A percentile compares a stretch with the other conserved stretches of the same genome.
Conservation (phyloP, 2,329 filamentous ascomycete genomes). For the Paraphaeosphaeria minitans region DNA sequence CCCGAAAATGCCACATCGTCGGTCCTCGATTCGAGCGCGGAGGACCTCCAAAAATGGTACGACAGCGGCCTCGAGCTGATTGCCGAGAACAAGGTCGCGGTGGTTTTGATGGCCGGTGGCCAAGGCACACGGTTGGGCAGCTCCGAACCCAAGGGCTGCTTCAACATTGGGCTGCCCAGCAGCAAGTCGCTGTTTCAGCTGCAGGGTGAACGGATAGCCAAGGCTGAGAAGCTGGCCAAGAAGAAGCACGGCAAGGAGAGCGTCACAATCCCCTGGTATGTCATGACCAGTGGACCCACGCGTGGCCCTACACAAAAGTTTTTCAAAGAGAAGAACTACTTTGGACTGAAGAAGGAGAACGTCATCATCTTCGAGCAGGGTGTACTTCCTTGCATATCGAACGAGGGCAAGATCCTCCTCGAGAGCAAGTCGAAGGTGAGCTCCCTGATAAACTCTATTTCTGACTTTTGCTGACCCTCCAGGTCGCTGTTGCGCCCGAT, state of each 20-base stretch:
- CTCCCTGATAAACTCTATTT: neutral
- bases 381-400: constrained; percentile 93
- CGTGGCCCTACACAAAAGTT: constrained; percentile 90
- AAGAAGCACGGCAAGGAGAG: constrained; percentile 66
- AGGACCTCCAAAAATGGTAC: constrained; percentile 85
- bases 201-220: constrained; percentile 90
- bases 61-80: constrained; percentile 69
- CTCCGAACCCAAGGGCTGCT: constrained; percentile 96
- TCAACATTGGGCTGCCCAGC: constrained; percentile 91
- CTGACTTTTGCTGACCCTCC: constrained; percentile 18
- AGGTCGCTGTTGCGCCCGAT: constrained; percentile 91
- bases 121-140: constrained; percentile 95
- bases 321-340: constrained; percentile 88
- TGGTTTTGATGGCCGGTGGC: constrained; percentile 95
- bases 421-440: constrained; percentile 81
- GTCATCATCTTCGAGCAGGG: constrained; percentile 96
- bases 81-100: constrained; percentile 72
- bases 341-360: constrained; percentile 84
- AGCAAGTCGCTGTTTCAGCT: constrained; percentile 96
- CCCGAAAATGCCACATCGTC: constrained; percentile 86
- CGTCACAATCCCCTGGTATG: constrained; percentile 88
- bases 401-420: constrained; percentile 95
- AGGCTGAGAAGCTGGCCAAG: constrained; percentile 79
- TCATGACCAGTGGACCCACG: constrained; percentile 98
- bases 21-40: constrained; percentile 82